These are phyloP conservation scores for Hyphochytrium catenoides DNA, from an alignment of 352 stramenopile genomes.

Conservation along the genomic window DNA sequence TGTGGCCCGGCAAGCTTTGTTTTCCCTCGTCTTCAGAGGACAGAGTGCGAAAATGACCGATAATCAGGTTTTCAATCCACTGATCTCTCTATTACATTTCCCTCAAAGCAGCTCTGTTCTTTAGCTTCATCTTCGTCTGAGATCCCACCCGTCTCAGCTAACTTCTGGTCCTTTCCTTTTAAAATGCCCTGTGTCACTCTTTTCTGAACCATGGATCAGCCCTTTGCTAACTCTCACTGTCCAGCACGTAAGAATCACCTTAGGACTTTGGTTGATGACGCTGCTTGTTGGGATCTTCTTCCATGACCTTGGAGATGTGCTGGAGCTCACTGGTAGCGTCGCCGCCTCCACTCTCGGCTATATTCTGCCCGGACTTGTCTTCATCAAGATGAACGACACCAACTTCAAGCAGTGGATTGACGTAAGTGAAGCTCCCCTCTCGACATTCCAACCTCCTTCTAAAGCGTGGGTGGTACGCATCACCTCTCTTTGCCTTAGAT, in stretches of 20 bases:
- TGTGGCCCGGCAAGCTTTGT: constrained; percentile 14
- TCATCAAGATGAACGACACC: background rate
- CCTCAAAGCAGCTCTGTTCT: too few species aligned
- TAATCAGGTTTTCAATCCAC: constrained; percentile 1
- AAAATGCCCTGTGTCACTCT: background rate
- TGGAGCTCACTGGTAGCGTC: constrained; percentile 11
- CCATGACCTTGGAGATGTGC: constrained; percentile 9
- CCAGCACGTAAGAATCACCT: constrained; percentile 10
- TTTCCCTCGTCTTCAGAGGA: constrained; percentile 8
- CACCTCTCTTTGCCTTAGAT: too few species aligned
- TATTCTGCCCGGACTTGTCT: constrained; percentile 4
- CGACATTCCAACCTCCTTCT: too few species aligned
- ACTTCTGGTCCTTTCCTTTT: background rate
- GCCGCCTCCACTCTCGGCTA: constrained; percentile 6
- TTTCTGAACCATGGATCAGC: constrained; percentile 5
- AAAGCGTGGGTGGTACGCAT: too few species aligned
- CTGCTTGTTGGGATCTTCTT: constrained; percentile 7
- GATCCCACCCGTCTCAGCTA: background rate
- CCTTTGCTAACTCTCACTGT: too few species aligned
- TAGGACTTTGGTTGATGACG: constrained; percentile 9
- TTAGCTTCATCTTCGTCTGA: too few species aligned
- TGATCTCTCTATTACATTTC: too few species aligned
- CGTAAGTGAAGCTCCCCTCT: too few species aligned
- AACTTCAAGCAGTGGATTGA: too few species aligned
- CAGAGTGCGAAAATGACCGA: constrained; percentile 5